Base-by-base conservation (phyloP, 305 asterid genomes). In the Solanum hybrid region DNA sequence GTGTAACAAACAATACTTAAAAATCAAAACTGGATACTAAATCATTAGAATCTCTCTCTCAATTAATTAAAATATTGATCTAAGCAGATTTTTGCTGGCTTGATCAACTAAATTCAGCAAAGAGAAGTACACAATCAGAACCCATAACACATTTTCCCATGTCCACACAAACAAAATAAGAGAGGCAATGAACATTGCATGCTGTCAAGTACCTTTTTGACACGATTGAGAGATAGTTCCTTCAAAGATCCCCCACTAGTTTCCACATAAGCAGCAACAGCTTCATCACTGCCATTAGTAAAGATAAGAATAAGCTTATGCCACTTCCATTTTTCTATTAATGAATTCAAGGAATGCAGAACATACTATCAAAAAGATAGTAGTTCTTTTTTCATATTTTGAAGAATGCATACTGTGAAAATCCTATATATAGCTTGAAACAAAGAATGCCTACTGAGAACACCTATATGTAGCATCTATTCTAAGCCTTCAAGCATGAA, bases 181-280 rank as follows among this genome's bases (percentile, higher is more conserved):
- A 46, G 35, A 31, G 29, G 88, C 27, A 35, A 51, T 34, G 35
- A 81, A 31, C 35, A 66, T 17, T 26, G 46, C 82, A 35, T 24
- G 46, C 5, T 14, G 88, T 85, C 71, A 64, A 38, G 76, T 95
- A 97, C 99, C 98, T 92, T 92, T 88, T 22, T 92, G 79, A 96
- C 37, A 81, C 88, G 92, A 92, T 96, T 96, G 88, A 97, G 98
- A 4, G 95, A 93, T 88, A 96, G 91, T 91, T 94, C 96, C 87
- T 91, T 95, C 90, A 96, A 89, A 85, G 90, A 89, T 87, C 93
- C 93, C 90, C 98, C 99, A 88, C 94, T 88, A 86, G 94, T 94
- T 92, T 97, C 98, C 87, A 97, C 93, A 88, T 93, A 96, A 88
- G 99, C 99, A 88, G 98, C 98, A 92, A 97, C 91, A 90, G 97